A percentile compares a stretch with the other conserved stretches of the same genome.
Evolutionary conservation across 2,329 filamentous ascomycete species (phyloP).

Genomic region (Aureobasidium sp.): DNA sequence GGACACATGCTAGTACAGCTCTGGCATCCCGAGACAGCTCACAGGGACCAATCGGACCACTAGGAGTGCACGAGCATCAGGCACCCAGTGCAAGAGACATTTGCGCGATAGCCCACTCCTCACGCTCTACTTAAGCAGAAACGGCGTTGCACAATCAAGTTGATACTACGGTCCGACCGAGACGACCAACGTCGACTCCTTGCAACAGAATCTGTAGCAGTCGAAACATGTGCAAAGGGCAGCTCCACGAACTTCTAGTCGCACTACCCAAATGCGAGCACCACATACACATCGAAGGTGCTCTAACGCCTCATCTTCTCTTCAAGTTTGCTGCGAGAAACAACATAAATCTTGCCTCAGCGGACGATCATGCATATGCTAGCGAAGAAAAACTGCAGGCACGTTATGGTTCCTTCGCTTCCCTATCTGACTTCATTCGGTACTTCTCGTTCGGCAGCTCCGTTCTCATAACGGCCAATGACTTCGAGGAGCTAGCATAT

Average conservation of each 20-base stretch:
- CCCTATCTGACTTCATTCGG: conserved; percentile 3
- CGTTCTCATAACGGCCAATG: background rate
- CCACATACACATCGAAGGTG: conserved; percentile 14
- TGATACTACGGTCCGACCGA: background rate
- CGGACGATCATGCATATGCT: background rate
- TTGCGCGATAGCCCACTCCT: background rate
- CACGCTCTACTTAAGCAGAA: background rate
- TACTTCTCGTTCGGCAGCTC: conserved; percentile 3
- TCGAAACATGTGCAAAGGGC: conserved; percentile 4
- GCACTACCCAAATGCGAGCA: conserved; percentile 10
- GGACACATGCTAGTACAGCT: background rate
- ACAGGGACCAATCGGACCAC: background rate
- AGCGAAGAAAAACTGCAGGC: conserved; percentile 1
- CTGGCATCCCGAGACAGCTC: background rate
- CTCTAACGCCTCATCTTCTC: conserved; percentile 2
- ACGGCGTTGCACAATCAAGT: conserved; percentile 4
- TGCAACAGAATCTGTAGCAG: background rate
- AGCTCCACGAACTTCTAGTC: background rate
- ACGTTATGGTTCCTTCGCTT: conserved; percentile 6
- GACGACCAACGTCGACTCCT: background rate
- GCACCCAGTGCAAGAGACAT: background rate
- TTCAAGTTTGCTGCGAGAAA: conserved; percentile 5
- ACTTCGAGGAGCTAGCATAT: conserved; percentile 9
- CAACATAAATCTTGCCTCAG: background rate
- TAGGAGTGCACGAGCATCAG: conserved; percentile 6